Percentiles rank a stretch among this genome's conserved stretches.
Conservation (phyloP, 495 filamentous ascomycete species). For the Pyrenula aspistea region DNA sequence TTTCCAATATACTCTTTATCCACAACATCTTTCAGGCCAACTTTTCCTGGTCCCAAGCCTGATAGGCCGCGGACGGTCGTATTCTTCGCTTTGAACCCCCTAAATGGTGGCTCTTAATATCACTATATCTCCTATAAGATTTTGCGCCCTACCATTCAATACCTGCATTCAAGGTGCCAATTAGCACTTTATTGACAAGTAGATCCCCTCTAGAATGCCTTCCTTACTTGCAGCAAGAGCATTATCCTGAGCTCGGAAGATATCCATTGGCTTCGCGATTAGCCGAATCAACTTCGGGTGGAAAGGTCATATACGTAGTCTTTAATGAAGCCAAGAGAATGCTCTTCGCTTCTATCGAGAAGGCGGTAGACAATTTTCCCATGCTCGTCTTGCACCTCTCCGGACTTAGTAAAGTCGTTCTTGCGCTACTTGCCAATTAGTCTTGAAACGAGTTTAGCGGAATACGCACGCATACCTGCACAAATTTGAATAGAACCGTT, state of each 20-base stretch:
- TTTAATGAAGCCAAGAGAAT: neutral
- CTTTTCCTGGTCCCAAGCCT: neutral
- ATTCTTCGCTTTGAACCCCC: neutral
- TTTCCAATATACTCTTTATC: neutral
- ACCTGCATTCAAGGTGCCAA: too few species aligned
- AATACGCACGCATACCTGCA: neutral
- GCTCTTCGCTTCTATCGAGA: neutral
- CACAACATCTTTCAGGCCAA: neutral
- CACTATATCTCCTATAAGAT: too few species aligned
- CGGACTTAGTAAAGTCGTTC: neutral
- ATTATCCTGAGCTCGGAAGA: neutral
- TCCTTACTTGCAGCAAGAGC: neutral
- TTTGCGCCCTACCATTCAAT: too few species aligned
- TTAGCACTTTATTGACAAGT: too few species aligned
- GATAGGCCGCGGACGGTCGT: neutral
- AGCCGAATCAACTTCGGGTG: neutral
- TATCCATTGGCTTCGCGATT: neutral
- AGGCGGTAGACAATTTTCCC: neutral
- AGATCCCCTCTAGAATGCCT: too few species aligned
- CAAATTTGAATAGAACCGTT: neutral
- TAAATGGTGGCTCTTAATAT: too few species aligned
- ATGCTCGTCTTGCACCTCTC: neutral
- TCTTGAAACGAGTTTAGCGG: neutral
- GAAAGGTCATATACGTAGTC: neutral
- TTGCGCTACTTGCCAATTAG: neutral